Evolutionary conservation across 768 basidiomycete genomes (phyloP).

Genomic region (Lactarius evosmus): DNA sequence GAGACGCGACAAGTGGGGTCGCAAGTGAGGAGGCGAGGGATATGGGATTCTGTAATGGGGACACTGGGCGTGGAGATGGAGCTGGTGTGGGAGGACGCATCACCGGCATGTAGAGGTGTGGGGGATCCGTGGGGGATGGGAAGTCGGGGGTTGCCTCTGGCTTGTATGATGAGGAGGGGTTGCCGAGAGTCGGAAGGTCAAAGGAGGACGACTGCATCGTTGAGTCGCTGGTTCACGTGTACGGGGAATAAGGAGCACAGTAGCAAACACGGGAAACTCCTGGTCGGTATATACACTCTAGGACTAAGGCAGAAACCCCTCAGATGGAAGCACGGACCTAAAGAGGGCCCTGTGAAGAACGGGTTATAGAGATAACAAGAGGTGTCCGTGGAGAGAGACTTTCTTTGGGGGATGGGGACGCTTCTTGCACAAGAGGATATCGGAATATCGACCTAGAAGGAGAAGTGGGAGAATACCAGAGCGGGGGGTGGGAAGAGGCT

Average conservation of each 20-base stretch:
- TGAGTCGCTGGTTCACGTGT: not conserved
- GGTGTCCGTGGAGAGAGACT: not conserved
- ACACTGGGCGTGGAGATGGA: conserved; percentile 27
- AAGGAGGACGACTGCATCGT: conserved; percentile 11
- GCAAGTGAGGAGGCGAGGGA: conserved; percentile 3
- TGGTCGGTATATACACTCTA: not conserved
- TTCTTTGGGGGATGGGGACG: not conserved
- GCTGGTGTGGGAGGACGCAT: conserved; percentile 28
- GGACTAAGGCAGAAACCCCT: not conserved
- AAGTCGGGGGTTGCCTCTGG: conserved; percentile 10
- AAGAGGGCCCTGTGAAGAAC: not conserved
- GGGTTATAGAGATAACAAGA: not conserved
- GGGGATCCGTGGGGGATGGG: conserved; percentile 11
- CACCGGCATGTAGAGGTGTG: conserved; percentile 17
- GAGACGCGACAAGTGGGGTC: not conserved
- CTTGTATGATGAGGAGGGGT: conserved; percentile 5
- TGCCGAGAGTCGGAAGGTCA: not conserved
- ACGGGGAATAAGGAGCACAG: not conserved
- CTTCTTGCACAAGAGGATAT: not conserved
- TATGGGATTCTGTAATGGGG: conserved; percentile 1
- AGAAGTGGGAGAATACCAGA: not conserved
- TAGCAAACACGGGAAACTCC: not conserved
- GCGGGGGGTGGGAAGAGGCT: not conserved
- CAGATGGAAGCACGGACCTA: not conserved
- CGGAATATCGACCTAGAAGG: not conserved